phyloP scores from a whole-genome alignment of 176 grass and related monocot species.

The Avena sativa region DNA sequence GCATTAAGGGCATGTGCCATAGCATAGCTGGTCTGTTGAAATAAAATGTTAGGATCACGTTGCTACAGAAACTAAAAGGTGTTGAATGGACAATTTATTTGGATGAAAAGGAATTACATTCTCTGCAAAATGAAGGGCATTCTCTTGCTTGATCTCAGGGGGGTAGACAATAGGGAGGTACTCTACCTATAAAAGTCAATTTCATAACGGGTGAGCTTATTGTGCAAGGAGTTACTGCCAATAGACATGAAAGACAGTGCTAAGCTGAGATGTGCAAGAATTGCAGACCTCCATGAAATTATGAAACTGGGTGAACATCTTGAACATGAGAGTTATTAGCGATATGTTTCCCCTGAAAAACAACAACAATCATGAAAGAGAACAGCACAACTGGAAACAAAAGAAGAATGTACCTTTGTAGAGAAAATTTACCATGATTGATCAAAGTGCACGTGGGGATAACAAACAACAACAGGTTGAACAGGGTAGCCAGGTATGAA shows the following conservation, averaged over 20 bases:
- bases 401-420: constrained; percentile 23
- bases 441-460: constrained; percentile 97
- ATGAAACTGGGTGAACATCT: constrained; percentile 99
- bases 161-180: constrained; percentile 87
- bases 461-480: constrained; percentile 88
- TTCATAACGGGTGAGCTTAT: constrained; percentile 9
- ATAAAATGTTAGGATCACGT: constrained; percentile 24
- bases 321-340: constrained; percentile 80
- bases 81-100: not conserved
- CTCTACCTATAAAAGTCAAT: constrained; percentile 67
- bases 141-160: constrained; percentile 87
- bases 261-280: constrained; percentile 4
- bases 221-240: not conserved
- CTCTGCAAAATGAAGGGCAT: constrained; percentile 74
- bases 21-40: constrained; percentile 72
- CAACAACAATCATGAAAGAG: not conserved
- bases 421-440: constrained; percentile 84
- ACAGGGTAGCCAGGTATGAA: constrained; percentile 87
- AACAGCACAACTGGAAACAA: not conserved
- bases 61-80: not conserved
- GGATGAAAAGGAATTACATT: constrained; percentile 52
- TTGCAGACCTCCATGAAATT: constrained; percentile 99
- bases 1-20: constrained; percentile 85
- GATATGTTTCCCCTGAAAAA: constrained; percentile 93
- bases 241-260: not conserved